A percentile compares a stretch with the other conserved stretches of the same genome.
Conservation (phyloP, 106 monocot genomes). For the Acanthochlamys bracteata region DNA sequence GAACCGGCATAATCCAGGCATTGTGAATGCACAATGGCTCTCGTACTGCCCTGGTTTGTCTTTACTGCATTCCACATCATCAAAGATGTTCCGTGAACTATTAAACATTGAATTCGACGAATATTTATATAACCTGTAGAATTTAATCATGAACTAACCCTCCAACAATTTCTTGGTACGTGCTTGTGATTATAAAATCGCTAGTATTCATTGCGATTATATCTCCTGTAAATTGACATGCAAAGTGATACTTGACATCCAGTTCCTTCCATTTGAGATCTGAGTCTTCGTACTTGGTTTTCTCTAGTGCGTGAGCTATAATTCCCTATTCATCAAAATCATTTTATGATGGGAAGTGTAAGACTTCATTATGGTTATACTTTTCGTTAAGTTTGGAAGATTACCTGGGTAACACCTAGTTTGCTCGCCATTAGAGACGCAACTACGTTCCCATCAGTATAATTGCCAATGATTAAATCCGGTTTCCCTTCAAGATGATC, state of each 20-base stretch:
- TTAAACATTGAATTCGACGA: too few species aligned
- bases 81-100: background rate
- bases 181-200: constrained; percentile 96
- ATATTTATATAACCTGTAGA: too few species aligned
- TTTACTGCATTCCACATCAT: constrained; percentile 42
- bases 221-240: constrained; percentile 93
- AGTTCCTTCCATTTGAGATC: constrained; percentile 87
- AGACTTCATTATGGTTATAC: too few species aligned
- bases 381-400: too few species aligned
- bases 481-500: constrained; percentile 83
- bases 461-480: constrained; percentile 93
- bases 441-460: constrained; percentile 91
- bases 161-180: constrained; percentile 97
- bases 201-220: constrained; percentile 88
- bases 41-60: constrained; percentile 89
- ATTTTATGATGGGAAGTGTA: background rate
- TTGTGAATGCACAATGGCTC: constrained; percentile 74
- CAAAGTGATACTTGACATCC: constrained; percentile 87
- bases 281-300: constrained; percentile 94
- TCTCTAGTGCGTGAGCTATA: constrained; percentile 95
- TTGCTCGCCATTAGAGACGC: constrained; percentile 85
- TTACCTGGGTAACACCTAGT: constrained; percentile 82
- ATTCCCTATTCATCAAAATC: constrained; percentile 47
- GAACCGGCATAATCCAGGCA: constrained; percentile 85
- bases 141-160: constrained; percentile 27